phyloP scores from a whole-genome alignment of 768 basidiomycete species.

The Termitomyces eurrhizus region DNA sequence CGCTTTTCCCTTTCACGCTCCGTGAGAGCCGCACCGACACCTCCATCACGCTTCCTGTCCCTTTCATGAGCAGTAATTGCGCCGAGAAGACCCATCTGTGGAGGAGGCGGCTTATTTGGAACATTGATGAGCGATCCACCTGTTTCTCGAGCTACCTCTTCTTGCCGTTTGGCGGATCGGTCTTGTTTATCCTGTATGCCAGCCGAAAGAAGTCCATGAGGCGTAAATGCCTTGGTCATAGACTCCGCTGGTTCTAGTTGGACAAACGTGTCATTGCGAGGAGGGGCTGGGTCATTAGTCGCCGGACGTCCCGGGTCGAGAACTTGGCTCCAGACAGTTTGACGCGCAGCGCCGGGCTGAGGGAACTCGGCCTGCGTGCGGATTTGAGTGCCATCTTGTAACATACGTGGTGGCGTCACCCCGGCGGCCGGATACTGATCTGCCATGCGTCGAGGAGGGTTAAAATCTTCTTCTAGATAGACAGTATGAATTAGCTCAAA shows the following conservation, averaged over 20 bases:
- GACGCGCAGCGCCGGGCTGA: slow-evolving; percentile 52
- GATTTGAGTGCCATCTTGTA: slow-evolving; percentile 50
- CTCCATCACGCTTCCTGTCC: slow-evolving; percentile 91
- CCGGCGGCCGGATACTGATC: slow-evolving; percentile 46
- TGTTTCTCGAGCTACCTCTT: slow-evolving; percentile 87
- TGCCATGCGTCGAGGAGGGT: slow-evolving; percentile 40
- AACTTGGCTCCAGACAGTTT: slow-evolving; percentile 86
- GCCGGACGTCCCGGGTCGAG: slow-evolving; percentile 63
- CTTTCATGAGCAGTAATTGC: slow-evolving; percentile 95
- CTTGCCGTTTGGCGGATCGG: slow-evolving; percentile 91
- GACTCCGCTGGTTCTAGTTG: slow-evolving; percentile 71
- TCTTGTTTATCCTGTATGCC: slow-evolving; percentile 96
- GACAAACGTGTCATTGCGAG: slow-evolving; percentile 58
- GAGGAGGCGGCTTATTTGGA: slow-evolving; percentile 91
- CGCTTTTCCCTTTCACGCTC: slow-evolving; percentile 94
- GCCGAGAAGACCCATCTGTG: slow-evolving; percentile 92
- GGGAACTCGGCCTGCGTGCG: slow-evolving; percentile 56
- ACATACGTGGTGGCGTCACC: slow-evolving; percentile 35
- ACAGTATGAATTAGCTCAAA: slow-evolving; percentile 6
- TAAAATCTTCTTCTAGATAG: slow-evolving; percentile 39
- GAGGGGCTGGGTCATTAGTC: slow-evolving; percentile 28
- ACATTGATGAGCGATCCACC: slow-evolving; percentile 94
- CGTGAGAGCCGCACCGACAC: slow-evolving; percentile 90
- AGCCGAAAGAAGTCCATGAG: slow-evolving; percentile 91
- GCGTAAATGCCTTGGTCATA: slow-evolving; percentile 92